Evolutionary conservation across 192 early-diverging fungal species (phyloP).

Genomic region (Podochytrium sp.): DNA sequence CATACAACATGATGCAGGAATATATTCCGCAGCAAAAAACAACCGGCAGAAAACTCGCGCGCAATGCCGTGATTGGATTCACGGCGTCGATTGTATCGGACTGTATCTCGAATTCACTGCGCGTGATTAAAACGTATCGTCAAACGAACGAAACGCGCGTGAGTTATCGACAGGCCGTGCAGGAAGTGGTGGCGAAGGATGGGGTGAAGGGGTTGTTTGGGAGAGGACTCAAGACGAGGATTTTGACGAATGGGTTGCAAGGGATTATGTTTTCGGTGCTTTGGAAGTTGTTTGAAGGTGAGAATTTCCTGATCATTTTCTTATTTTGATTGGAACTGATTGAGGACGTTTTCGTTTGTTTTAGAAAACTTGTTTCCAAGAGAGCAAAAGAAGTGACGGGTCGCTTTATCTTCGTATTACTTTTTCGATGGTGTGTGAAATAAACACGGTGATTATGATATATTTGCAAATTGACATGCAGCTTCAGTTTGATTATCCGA

Average conservation of each 20-base stretch:
- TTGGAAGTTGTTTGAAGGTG: constrained; percentile 41
- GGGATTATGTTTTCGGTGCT: constrained; percentile 52
- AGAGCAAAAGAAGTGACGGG: constrained; percentile 3
- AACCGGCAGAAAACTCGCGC: constrained; percentile 39
- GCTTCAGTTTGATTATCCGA: too few relatives aligned
- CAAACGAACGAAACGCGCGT: constrained; percentile 40
- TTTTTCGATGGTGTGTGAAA: too few relatives aligned
- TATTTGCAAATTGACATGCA: too few relatives aligned
- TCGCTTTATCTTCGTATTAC: too few relatives aligned
- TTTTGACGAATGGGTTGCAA: constrained; percentile 50
- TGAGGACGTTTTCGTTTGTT: neutral
- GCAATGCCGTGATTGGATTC: constrained; percentile 50
- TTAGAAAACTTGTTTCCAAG: neutral
- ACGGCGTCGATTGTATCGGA: constrained; percentile 38
- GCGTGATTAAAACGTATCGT: constrained; percentile 51
- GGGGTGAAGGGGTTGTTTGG: constrained; percentile 49
- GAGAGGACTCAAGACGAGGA: constrained; percentile 46
- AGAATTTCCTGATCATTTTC: neutral
- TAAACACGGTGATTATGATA: too few relatives aligned
- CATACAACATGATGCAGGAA: constrained; percentile 45
- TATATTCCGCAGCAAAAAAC: constrained; percentile 39
- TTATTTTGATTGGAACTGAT: neutral
- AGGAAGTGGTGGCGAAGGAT: constrained; percentile 48
- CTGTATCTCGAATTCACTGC: constrained; percentile 46
- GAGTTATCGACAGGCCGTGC: constrained; percentile 37